Percentiles rank a stretch among this genome's conserved stretches.
Conservation (phyloP, 2,329 filamentous ascomycete genomes). For the Fusarium virguliforme region DNA sequence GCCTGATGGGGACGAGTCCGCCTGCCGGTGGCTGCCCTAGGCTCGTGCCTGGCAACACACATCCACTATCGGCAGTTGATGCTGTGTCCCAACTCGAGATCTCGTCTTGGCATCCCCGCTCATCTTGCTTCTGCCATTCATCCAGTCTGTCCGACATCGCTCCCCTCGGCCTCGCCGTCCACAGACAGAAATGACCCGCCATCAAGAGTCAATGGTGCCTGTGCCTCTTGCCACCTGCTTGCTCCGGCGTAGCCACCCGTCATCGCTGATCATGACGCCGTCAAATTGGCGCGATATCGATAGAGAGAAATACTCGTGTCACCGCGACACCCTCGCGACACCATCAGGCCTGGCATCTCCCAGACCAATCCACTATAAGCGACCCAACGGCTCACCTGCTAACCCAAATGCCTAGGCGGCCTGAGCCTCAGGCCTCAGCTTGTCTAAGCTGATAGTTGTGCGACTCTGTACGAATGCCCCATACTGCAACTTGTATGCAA, state of each 20-base stretch:
- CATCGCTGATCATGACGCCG: slow-evolving; percentile 19
- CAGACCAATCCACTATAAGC: slow-evolving; percentile 32
- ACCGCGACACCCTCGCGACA: slow-evolving; percentile 20
- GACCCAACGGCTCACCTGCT: slow-evolving; percentile 42
- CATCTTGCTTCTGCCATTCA: slow-evolving; percentile 9
- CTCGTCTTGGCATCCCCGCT: slow-evolving; percentile 18
- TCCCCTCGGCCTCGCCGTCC: slow-evolving; percentile 15
- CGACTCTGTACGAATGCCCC: slow-evolving; percentile 43
- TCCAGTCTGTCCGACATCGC: slow-evolving; percentile 29
- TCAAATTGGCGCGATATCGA: slow-evolving; percentile 26
- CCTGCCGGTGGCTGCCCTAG: neutral
- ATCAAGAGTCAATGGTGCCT: slow-evolving; percentile 12
- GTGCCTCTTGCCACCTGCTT: slow-evolving; percentile 9
- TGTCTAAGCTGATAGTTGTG: slow-evolving; percentile 44
- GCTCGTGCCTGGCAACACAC: slow-evolving; percentile 12
- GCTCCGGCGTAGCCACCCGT: slow-evolving; percentile 22
- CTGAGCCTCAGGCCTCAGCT: slow-evolving; percentile 39
- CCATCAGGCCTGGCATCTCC: slow-evolving; percentile 26
- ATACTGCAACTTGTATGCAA: slow-evolving; percentile 46
- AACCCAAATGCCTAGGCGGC: slow-evolving; percentile 38
- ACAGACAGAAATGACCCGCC: slow-evolving; percentile 17
- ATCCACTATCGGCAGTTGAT: slow-evolving; percentile 12
- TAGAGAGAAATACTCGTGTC: slow-evolving; percentile 28
- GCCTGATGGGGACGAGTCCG: slow-evolving; percentile 2
- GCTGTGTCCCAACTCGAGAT: slow-evolving; percentile 14